Base-by-base conservation (phyloP, 1,139 yeast genomes). In the Geotrichum restrictum region DNA sequence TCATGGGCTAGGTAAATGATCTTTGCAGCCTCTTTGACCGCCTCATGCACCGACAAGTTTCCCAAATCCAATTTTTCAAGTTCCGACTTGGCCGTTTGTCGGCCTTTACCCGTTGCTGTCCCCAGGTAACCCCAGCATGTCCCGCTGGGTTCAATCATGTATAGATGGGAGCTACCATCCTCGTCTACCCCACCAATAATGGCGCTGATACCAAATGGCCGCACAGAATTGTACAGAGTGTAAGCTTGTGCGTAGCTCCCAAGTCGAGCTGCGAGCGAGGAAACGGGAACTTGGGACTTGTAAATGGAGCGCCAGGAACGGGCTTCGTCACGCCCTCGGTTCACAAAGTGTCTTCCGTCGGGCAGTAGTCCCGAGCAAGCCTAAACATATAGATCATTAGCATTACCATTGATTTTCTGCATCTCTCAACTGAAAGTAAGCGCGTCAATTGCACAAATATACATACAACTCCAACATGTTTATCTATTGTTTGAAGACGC, bases 71-170 rank as follows among this genome's bases (percentile, higher is more conserved):
- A 76, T 70, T 93, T 94, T 71, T 94, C 99, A 62, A 94, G 78
- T 71, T 94, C 98, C 19, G 93, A 86, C 72, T 89, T 91, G 55
- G 98, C 98, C 24, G 88, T 81, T 71, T 93, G 98, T 69, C 98
- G 83, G 45, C 98, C 98, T 69, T 93, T 94, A 57, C 99, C 99
- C 3, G 97, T 82, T 33, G 98, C 98, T 48, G 97, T 96, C 53
- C 97, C 98, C 52, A 80, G 79, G 72, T 93, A 94, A 45, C 99
- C 99, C 98, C 98, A 93, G 66, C 83, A 87, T 1, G 89, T 77
- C 56, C 99, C 98, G 69, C 95, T 87, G 60, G 99, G 98, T 69
- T 94, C 99, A 58, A 94, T 79, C 97, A 93, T 91, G 73, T 86
- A 91, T 65, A 94, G 77, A 68, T 91, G 97, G 36, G 96, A 83